phyloP scores from a whole-genome alignment of 2,329 filamentous ascomycete species.

The Teratosphaeria gauchensis region DNA sequence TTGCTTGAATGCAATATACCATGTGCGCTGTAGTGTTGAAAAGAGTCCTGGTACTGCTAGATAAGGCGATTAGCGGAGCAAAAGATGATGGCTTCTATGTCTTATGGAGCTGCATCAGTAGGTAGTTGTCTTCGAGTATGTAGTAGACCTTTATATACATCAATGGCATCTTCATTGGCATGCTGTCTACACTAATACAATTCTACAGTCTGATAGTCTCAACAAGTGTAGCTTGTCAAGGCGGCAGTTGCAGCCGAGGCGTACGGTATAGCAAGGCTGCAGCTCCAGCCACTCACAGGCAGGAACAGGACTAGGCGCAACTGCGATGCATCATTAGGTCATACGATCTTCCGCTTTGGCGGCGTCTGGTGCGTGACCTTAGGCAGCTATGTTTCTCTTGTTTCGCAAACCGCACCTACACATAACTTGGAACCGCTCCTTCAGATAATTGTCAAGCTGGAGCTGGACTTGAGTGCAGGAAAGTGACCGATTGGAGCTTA shows the following conservation, averaged over 20 bases:
- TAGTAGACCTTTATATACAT: background rate
- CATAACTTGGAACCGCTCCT: background rate
- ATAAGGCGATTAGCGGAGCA: background rate
- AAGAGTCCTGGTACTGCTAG: background rate
- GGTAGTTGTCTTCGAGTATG: background rate
- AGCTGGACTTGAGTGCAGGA: background rate
- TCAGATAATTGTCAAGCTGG: background rate
- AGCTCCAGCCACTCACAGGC: constrained; percentile 1
- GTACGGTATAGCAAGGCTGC: background rate
- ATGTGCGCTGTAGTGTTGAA: background rate
- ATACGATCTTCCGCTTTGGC: background rate
- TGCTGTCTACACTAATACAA: too few species aligned
- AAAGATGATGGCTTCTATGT: background rate
- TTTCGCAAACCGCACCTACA: background rate
- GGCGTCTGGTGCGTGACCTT: background rate
- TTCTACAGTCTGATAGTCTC: background rate
- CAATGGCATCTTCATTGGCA: too few species aligned
- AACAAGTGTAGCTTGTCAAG: background rate
- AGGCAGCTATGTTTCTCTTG: background rate
- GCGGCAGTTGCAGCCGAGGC: background rate
- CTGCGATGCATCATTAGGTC: background rate
- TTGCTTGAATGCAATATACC: background rate
- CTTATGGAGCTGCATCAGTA: background rate
- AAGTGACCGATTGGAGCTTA: background rate
- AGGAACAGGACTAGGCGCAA: background rate